These are phyloP conservation scores for Tylopilus balloui DNA, from an alignment of 768 basidiomycete genomes.

Conservation along the genomic window DNA sequence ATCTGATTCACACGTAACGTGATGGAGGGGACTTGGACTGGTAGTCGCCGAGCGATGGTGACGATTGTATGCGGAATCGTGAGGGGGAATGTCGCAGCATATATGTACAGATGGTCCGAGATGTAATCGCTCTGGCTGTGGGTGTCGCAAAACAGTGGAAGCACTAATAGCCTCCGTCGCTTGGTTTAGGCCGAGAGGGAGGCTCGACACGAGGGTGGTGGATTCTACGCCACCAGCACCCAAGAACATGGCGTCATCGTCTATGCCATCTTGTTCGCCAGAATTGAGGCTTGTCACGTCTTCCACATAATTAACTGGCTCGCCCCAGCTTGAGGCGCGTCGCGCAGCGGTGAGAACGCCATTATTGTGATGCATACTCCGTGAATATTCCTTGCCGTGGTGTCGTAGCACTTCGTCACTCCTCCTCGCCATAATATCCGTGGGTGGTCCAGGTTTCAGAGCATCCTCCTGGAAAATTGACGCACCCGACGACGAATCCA, in stretches of 20 bases:
- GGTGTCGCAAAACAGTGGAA: conserved; percentile 22
- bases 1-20: conserved; percentile 30
- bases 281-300: conserved; percentile 43
- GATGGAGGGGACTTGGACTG: conserved; percentile 40
- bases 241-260: conserved; percentile 51
- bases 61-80: conserved; percentile 21
- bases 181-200: conserved; percentile 32
- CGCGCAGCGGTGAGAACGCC: conserved; percentile 42
- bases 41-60: conserved; percentile 31
- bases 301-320: conserved; percentile 38
- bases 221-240: conserved; percentile 46
- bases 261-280: conserved; percentile 41
- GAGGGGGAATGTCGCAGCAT: conserved; percentile 23
- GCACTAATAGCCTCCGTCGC: conserved; percentile 20
- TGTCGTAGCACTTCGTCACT: conserved; percentile 46
- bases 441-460: conserved; percentile 13
- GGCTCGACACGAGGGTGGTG: conserved; percentile 32
- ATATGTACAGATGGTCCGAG: conserved; percentile 19
- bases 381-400: conserved; percentile 25
- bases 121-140: conserved; percentile 30
- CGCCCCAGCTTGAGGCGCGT: conserved; percentile 67
- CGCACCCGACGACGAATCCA: conserved; percentile 31
- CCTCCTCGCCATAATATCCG: conserved; percentile 25
- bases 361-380: conserved; percentile 23
- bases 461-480: conserved; percentile 25